phyloP scores from a whole-genome alignment of 2,329 filamentous ascomycete genomes.

The Fusarium setosum region DNA sequence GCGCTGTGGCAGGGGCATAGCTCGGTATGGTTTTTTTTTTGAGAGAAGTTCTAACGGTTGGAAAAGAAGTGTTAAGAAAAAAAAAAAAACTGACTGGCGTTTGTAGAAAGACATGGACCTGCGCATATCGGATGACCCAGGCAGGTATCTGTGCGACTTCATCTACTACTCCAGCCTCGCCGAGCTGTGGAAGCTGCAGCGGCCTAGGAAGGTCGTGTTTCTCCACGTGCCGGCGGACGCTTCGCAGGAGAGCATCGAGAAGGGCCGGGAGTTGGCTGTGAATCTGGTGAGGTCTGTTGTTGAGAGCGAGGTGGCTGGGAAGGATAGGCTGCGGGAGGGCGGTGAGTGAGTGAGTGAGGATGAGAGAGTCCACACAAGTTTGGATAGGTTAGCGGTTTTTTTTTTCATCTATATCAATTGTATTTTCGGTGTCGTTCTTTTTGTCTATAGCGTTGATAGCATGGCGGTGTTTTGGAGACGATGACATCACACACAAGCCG shows the following conservation, averaged over 20 bases:
- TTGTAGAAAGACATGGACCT: constrained; percentile 58
- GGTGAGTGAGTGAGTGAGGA: background rate
- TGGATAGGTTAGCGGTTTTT: background rate
- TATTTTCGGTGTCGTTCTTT: too few species aligned
- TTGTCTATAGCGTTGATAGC: too few species aligned
- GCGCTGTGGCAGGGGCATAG: constrained; percentile 64
- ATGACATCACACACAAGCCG: background rate
- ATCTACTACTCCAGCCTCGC: constrained; percentile 79
- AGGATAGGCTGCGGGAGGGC: constrained; percentile 17
- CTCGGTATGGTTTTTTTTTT: too few species aligned
- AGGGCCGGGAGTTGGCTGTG: constrained; percentile 63
- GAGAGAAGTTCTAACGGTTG: too few species aligned
- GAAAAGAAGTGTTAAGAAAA: too few species aligned
- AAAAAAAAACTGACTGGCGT: too few species aligned
- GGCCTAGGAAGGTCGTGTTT: constrained; percentile 69
- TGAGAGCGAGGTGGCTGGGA: constrained; percentile 57
- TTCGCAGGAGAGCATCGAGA: constrained; percentile 58
- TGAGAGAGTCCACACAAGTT: too few species aligned
- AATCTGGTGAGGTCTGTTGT: constrained; percentile 68
- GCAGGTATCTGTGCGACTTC: constrained; percentile 81
- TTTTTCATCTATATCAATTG: too few species aligned
- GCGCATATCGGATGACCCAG: constrained; percentile 75
- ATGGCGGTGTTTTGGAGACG: too few species aligned
- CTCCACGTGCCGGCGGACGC: constrained; percentile 76
- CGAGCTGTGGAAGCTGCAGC: constrained; percentile 60